Conservation (phyloP, 2,329 filamentous ascomycete species). For the Monilinia polystroma region DNA sequence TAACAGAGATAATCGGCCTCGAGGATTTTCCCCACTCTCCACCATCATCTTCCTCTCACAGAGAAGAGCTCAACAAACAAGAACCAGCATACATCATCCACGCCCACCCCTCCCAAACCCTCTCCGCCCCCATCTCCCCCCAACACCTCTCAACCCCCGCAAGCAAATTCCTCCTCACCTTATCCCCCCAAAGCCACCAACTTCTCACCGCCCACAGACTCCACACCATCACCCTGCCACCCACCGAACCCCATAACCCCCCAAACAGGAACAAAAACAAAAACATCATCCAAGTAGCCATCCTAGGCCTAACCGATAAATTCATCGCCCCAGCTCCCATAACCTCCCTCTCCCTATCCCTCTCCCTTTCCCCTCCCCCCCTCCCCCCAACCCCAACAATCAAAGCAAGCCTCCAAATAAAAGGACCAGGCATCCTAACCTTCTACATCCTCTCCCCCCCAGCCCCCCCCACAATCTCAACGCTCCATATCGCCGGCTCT, state of each 20-base stretch:
- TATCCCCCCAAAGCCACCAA: background rate
- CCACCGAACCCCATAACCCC: background rate
- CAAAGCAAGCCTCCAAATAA: background rate
- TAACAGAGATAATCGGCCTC: background rate
- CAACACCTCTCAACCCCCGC: background rate
- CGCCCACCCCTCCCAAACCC: background rate
- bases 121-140: background rate
- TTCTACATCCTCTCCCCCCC: background rate
- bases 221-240: background rate
- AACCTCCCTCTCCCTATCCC: no score
- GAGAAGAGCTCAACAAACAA: background rate
- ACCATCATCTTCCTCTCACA: background rate
- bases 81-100: slow-evolving; percentile 1
- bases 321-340: background rate
- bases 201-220: background rate
- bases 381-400: no score
- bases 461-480: background rate
- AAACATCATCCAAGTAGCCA: background rate
- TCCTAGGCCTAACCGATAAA: background rate
- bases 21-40: background rate
- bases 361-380: background rate
- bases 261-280: background rate
- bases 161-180: background rate
- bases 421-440: background rate
- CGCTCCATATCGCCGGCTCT: background rate